Base-by-base conservation (phyloP, 2,329 filamentous ascomycete species). In the Colletotrichum melonis region DNA sequence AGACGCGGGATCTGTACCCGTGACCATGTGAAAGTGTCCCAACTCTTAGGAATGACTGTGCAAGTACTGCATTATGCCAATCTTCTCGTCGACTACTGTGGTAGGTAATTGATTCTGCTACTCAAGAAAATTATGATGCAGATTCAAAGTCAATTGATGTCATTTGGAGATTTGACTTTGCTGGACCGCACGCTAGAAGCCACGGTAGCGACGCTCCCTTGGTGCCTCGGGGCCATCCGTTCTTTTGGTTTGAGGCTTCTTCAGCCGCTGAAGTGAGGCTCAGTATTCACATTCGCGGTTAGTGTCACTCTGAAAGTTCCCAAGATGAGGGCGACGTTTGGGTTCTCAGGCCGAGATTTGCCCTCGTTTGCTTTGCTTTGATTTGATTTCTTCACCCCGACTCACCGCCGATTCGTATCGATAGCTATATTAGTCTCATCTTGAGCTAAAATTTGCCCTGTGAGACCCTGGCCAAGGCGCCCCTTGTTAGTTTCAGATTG, bases 401-500 rank as follows among this genome's bases (percentile, higher is more conserved):
- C 35, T 73, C 70, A 73, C 70, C 70, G 69, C 69, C 38, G 38
- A 19, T 57, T 56, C 35, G 58, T 49, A 59, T 57, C 24, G 14
- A 42, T 30, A 42, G 26, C 58, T 38, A 69, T 73, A 63, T 69
- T 59, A 65, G 66, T 65, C 56, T 69, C 70, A 55, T 49, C 54
- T 60, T 38, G 35, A 64, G 60, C 46, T 59, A 59, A 69, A 69
- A 46, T 38, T n/a, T 32, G n/a, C 32, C 58, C 60, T 60, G 52
- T 46, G 30, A 7, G 49, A 73, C 52, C 67, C 52, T 54, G 42
- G 35, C 46, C 28, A 55, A 24, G 62, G 6, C 52, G 54, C 42
- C 24, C 69, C 66, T 59, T 60, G 38, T 65, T 46, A 54, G 70
- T 65, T 69, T 73, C 70, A 60, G 26, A 64, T 73, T 73, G 28